phyloP scores from a whole-genome alignment of 495 filamentous ascomycete species.

The Entonaema liquescens region DNA sequence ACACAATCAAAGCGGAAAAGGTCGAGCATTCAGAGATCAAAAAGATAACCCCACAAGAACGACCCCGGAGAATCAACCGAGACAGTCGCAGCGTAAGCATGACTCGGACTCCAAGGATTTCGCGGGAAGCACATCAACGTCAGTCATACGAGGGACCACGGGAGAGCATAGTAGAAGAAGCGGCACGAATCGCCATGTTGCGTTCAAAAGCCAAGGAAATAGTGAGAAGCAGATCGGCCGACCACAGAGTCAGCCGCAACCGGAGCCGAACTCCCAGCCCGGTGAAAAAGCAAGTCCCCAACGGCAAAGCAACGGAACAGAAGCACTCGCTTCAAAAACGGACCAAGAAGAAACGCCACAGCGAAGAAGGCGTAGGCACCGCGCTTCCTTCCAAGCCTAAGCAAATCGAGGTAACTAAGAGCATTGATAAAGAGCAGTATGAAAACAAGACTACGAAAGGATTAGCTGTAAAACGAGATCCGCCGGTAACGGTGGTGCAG shows the following conservation, averaged over 20 bases:
- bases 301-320: slow-evolving; percentile 16
- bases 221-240: slow-evolving; percentile 21
- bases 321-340: slow-evolving; percentile 30
- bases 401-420: neutral
- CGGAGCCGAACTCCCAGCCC: slow-evolving; percentile 32
- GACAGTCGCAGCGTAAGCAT: slow-evolving; percentile 6
- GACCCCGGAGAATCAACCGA: slow-evolving; percentile 6
- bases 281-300: neutral
- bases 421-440: slow-evolving; percentile 2
- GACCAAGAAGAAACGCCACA: slow-evolving; percentile 22
- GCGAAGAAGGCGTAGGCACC: slow-evolving; percentile 32
- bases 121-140: slow-evolving; percentile 16
- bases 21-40: slow-evolving; percentile 2
- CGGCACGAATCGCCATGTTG: slow-evolving; percentile 31
- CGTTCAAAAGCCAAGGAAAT: slow-evolving; percentile 36
- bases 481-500: slow-evolving; percentile 2
- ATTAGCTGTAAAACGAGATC: neutral
- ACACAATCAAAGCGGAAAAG: slow-evolving; percentile 5
- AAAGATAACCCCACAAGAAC: neutral
- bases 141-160: slow-evolving; percentile 14
- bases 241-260: slow-evolving; percentile 16
- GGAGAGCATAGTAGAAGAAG: slow-evolving; percentile 30
- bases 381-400: slow-evolving; percentile 31
- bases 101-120: neutral
- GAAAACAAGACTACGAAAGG: slow-evolving; percentile 2